Evolutionary conservation across 768 basidiomycete species (phyloP), one percentile per base, ranked within the genome.

Genomic region (Boletus sensibilis): DNA sequence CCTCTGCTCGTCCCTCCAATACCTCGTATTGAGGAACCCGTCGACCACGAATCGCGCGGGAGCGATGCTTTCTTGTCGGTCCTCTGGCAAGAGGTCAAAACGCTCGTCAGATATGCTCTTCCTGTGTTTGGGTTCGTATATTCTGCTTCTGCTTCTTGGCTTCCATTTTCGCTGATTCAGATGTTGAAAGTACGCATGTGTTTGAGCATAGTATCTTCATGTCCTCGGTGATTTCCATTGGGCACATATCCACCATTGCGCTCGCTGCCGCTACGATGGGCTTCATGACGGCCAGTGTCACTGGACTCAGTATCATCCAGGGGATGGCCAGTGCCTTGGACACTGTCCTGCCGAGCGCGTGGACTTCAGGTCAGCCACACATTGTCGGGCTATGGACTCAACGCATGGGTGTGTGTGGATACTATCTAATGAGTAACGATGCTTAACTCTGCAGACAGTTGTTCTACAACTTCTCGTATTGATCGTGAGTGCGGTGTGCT

Each of bases 361-460:
- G 91, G 94, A 95, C 97, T 0, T 94, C 92, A 3, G 68, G 82
- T 4, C 84, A 91, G 25, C 96, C 95, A 0, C 77, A 86, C 5
- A 78, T 92, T 0, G 93, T 98, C 13, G 94, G 94, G 4, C 78
- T 96, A 2, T 96, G 94, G 94, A 75, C 88, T 13, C 92, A 95
- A 68, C 78, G 94, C 57, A 94, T 94, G 91, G 77, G 88, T 89
- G 59, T 42, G 57, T 58, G 14, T n/a, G 10, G 23, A 38, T 4
- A 18, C 12, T 20, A 18, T 34, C 39, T 3, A 27, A n/a, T 34
- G 13, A 43, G n/a, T 14, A 9, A 13, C 5, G 5, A 20, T 44
- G 5, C 35, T 61, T 12, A 55, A 20, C 5, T 7, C 18, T 23
- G 29, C 20, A 5, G 29, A 44, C 21, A 66, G 65, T 53, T 20